These are phyloP conservation scores for Micromonas pusilla DNA, from an alignment of 139 green algal species.

Conservation along the genomic window DNA sequence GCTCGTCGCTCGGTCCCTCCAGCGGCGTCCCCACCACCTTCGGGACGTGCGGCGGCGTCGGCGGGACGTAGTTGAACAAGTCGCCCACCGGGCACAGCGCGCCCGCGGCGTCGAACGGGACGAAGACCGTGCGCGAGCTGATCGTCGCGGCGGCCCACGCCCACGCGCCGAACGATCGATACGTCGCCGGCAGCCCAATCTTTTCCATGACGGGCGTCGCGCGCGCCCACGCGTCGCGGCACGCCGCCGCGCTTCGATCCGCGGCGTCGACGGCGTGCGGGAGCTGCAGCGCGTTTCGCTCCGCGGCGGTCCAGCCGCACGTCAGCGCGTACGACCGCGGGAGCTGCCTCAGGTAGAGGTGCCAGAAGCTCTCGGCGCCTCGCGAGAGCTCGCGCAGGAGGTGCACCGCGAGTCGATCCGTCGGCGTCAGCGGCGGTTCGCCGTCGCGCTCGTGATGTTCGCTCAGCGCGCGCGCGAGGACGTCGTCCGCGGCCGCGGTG, in stretches of 20 bases:
- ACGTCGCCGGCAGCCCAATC: background rate
- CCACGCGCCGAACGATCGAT: conserved; percentile 42
- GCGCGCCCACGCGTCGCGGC: background rate
- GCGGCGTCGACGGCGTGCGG: background rate
- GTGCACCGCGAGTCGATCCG: background rate
- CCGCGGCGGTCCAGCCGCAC: background rate
- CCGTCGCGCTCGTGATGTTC: too few relatives aligned
- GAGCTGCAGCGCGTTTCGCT: background rate
- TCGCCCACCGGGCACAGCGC: conserved; percentile 75
- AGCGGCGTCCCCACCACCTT: conserved; percentile 23
- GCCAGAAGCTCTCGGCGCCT: background rate
- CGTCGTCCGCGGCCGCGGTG: too few relatives aligned
- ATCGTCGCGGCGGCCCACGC: conserved; percentile 63
- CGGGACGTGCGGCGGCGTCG: conserved; percentile 45
- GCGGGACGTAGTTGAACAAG: conserved; percentile 77
- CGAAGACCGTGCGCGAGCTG: conserved; percentile 62
- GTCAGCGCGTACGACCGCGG: background rate
- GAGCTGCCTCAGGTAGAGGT: background rate
- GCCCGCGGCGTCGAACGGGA: conserved; percentile 58
- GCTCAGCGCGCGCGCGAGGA: background rate
- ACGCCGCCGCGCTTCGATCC: too few relatives aligned
- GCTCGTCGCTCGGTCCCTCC: background rate
- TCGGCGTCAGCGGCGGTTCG: background rate
- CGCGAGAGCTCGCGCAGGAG: background rate
- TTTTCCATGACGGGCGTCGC: background rate